Percentiles rank a stretch among this genome's conserved stretches.
phyloP scores from a whole-genome alignment of 192 early-diverging fungal genomes.

The Cladochytrium replicatum region DNA sequence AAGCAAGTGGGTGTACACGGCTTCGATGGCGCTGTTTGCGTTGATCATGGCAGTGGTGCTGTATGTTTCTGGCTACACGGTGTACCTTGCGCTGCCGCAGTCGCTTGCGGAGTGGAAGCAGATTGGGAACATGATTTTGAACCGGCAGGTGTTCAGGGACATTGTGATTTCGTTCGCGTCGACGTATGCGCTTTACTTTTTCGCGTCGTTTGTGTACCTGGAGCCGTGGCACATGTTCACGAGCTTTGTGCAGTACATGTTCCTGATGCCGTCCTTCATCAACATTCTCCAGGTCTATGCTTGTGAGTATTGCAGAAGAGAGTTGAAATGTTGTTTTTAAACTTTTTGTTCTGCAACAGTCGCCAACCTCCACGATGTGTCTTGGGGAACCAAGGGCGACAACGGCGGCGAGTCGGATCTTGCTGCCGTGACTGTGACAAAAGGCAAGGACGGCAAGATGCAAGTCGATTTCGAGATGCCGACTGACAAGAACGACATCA shows the following conservation, averaged over 20 bases:
- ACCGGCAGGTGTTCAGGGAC: slow-evolving; percentile 53
- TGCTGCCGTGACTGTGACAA: slow-evolving; percentile 64
- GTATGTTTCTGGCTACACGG: slow-evolving; percentile 59
- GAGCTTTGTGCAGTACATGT: slow-evolving; percentile 77
- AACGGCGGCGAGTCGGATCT: slow-evolving; percentile 54
- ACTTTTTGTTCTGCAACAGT: slow-evolving; percentile 22
- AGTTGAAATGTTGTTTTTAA: background rate
- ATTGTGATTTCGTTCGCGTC: slow-evolving; percentile 68
- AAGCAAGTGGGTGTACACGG: slow-evolving; percentile 64
- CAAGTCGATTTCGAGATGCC: slow-evolving; percentile 68
- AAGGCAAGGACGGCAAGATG: slow-evolving; percentile 58
- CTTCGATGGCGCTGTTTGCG: slow-evolving; percentile 72
- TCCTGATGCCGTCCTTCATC: slow-evolving; percentile 76
- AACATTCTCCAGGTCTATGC: slow-evolving; percentile 92
- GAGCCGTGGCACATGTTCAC: slow-evolving; percentile 92
- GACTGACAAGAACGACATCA: slow-evolving; percentile 64
- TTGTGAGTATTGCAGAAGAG: slow-evolving; percentile 36
- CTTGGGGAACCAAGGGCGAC: slow-evolving; percentile 95
- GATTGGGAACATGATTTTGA: slow-evolving; percentile 8
- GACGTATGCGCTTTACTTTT: slow-evolving; percentile 76
- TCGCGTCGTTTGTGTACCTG: slow-evolving; percentile 68
- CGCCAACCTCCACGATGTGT: slow-evolving; percentile 91
- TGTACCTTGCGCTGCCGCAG: slow-evolving; percentile 6
- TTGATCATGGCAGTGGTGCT: slow-evolving; percentile 79
- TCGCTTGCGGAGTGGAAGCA: slow-evolving; percentile 8